Percentiles rank a stretch among this genome's conserved stretches.
phyloP scores from a whole-genome alignment of 73 alveolate genomes.

The Paramecium biaurelia region DNA sequence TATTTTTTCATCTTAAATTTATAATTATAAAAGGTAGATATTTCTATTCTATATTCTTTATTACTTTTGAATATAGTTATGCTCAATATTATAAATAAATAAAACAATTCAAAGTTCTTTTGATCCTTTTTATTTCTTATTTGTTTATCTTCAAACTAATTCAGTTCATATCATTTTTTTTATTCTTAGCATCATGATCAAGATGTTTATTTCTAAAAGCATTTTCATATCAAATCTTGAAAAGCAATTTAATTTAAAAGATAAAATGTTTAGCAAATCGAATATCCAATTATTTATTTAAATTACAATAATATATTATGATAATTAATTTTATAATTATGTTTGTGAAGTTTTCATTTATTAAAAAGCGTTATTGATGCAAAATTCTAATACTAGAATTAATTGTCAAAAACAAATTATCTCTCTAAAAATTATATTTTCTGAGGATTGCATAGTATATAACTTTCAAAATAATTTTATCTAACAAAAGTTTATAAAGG shows the following conservation, averaged over 20 bases:
- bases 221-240: background rate
- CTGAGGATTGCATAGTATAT: background rate
- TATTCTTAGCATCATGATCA: background rate
- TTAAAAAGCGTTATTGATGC: background rate
- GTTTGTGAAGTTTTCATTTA: background rate
- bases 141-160: background rate
- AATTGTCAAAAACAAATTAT: background rate
- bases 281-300: background rate
- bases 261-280: background rate
- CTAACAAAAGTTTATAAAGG: background rate
- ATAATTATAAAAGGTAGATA: too few species aligned
- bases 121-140: background rate
- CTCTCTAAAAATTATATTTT: background rate
- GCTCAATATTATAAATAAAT: too few species aligned
- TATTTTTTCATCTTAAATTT: too few species aligned
- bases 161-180: background rate
- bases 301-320: background rate
- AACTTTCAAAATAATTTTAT: background rate
- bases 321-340: background rate
- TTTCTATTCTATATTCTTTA: too few species aligned
- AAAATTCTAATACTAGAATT: background rate
- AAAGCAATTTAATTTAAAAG: background rate
- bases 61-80: too few species aligned
- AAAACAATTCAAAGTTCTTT: too few species aligned
- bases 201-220: background rate